Conservation (phyloP, 345 rosid genomes). For the Melastoma malabathricum region DNA sequence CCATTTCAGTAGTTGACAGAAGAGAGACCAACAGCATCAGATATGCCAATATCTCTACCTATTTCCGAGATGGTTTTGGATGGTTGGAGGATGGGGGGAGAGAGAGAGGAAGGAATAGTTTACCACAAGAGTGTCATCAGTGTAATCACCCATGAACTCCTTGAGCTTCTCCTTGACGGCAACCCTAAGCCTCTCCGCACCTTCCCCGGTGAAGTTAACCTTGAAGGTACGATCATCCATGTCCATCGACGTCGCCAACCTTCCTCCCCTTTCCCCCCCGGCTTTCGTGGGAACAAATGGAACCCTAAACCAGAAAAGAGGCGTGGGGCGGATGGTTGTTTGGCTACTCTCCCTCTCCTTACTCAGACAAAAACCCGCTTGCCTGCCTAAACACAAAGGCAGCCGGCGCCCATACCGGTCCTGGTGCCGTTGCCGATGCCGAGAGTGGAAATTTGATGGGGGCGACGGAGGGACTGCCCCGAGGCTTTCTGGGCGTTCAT, state of each 20-base stretch:
- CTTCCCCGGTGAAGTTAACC: conserved; percentile 60
- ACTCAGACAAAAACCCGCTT: no score
- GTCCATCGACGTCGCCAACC: conserved; percentile 11
- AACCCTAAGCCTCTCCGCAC: conserved; percentile 58
- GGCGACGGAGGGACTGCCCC: no score
- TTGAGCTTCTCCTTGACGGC: conserved; percentile 62
- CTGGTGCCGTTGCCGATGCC: no score
- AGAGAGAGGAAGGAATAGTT: not conserved
- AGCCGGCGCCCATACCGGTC: no score
- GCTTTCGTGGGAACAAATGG: not conserved
- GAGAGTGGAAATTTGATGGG: no score
- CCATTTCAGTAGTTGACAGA: not conserved
- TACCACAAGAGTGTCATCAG: conserved; percentile 97
- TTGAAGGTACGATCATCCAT: conserved; percentile 62
- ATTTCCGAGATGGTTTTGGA: not conserved
- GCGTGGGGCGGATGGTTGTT: no score
- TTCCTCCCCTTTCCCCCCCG: not conserved
- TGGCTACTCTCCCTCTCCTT: no score
- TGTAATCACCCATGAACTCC: conserved; percentile 96
- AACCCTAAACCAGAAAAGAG: not conserved
- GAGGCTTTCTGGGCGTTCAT: no score
- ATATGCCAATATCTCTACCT: no score
- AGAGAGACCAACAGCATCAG: no score
- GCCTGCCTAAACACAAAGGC: no score
- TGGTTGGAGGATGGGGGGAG: not conserved